Evolutionary conservation across 805 yeast genomes (phyloP), one percentile per base, ranked within the genome.

Genomic region (Saturnispora galanensis): DNA sequence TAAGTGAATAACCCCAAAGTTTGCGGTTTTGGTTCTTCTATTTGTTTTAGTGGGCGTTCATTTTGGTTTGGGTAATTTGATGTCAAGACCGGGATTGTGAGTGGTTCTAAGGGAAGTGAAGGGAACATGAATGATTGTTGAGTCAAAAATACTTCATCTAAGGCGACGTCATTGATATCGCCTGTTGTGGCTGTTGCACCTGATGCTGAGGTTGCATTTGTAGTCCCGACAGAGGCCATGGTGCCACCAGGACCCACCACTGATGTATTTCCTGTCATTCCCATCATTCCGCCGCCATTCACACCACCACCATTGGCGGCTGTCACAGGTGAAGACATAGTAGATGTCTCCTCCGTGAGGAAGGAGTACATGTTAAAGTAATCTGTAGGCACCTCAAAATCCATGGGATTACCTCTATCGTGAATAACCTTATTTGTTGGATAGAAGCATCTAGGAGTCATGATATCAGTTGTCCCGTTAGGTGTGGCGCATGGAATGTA

Each of bases 141-240:
- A 5, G 45, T 42, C n/a, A 42, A 30, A n/a, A 42, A 29, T 7
- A 42, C 45, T n/a, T 42, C 45, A 26, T 42, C 45, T 16, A 42
- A 21, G 31, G 37, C 37, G 10, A 42, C 26, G 35, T 37, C 45
- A 31, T 18, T 31, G 12, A 42, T n/a, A 32, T 42, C 41, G 6
- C 32, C 45, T 10, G 35, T 15, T 2, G 9, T 6, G 13, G 11
- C n/a, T 30, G n/a, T 13, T 15, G 30, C 21, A 15, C 18, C 12
- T 12, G 10, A n/a, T 5, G 10, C 32, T 10, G 30, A 11, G 15
- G 34, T n/a, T 31, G 34, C 34, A 31, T n/a, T 31, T 31, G 34
- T 31, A 21, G 26, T 7, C 8, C 26, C 26, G 8, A 4, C 5
- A 5, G 21, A 5, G 21, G 21, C 5, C 21, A 18, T 18, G 21